Percentiles rank a stretch among this genome's conserved stretches.
Conservation (phyloP, 441 rosid species). For the Euphorbia corollata region DNA sequence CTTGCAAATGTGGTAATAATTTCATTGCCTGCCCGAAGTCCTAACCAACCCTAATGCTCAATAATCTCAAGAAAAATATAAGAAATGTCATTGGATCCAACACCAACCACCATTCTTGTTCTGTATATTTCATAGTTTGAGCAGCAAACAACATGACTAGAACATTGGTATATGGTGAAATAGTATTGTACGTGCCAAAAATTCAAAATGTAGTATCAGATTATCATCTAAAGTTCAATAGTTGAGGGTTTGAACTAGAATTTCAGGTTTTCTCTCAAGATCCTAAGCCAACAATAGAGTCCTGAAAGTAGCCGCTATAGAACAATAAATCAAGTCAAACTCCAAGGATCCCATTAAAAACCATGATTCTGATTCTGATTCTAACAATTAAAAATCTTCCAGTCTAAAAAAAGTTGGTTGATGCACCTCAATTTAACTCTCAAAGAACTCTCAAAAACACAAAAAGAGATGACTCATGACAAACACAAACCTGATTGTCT, state of each 20-base stretch:
- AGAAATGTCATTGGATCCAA: slow-evolving; percentile 75
- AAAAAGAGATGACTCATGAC: background rate
- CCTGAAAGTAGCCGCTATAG: background rate
- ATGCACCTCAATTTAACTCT: background rate
- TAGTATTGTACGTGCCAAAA: background rate
- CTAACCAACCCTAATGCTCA: slow-evolving; percentile 91
- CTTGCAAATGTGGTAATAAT: slow-evolving; percentile 79
- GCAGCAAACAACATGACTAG: slow-evolving; percentile 3
- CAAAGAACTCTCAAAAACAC: background rate
- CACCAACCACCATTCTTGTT: slow-evolving; percentile 96
- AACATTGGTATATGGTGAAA: background rate
- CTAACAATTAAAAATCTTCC: background rate
- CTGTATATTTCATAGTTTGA: slow-evolving; percentile 35
- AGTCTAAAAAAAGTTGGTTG: background rate
- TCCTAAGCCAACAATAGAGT: background rate
- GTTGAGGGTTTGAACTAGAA: background rate
- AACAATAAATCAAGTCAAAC: background rate
- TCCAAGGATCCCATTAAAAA: background rate
- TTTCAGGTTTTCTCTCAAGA: background rate
- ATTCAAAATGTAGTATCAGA: background rate
- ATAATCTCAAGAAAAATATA: slow-evolving; percentile 82
- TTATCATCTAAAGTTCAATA: background rate
- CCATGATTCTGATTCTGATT: background rate
- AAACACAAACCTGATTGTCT: slow-evolving; percentile 68
- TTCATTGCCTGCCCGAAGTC: slow-evolving; percentile 97